Base-by-base conservation (phyloP, 495 filamentous ascomycete genomes). In the Aspergillus nidulans region DNA sequence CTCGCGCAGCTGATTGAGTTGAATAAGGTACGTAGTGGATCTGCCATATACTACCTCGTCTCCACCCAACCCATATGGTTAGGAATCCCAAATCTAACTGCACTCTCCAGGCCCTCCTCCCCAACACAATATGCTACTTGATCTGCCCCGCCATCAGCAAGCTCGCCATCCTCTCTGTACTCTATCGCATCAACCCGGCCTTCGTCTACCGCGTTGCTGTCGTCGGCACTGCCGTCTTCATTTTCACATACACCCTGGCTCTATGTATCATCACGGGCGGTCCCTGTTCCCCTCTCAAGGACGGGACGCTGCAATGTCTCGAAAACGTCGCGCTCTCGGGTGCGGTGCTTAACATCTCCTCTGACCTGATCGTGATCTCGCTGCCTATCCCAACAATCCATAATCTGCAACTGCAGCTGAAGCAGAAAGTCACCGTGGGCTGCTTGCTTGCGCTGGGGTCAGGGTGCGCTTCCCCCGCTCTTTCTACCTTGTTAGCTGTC, bases 221-320 rank as follows among this genome's bases (percentile, higher is more conserved):
- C 26, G 46, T 58, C n/a, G 48, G 20, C 21, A 42, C 56, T 42
- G 58, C 36, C 18, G 34, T 53, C 9, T 44, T 49, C 36, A 61
- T 56, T 46, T 58, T 63, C 44, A 52, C 42, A 42, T 64, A 64
- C 19, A 61, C 61, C 0, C 32, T 61, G 52, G 32, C 52, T 1
- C 34, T 58, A 23, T 64, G 61, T 55, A 46, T 49, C 39, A 64
- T 64, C 52, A 54, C 61, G 1, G 61, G 61, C 32, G 58, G 38
- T 1, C 61, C 61, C 13, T 64, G 61, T 16, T 61, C 48, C 46
- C 61, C 61, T 15, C 55, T 64, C 23, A 49, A 56, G 30, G 38
- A 38, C 7, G 61, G 58, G 26, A 64, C 58, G 1, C 56, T 50
- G 2, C 36, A 48, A 6, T 63, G 61, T 36, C 57, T 63, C 21